Base-by-base conservation (phyloP, 345 rosid genomes). In the Dipteronia sinensis region DNA sequence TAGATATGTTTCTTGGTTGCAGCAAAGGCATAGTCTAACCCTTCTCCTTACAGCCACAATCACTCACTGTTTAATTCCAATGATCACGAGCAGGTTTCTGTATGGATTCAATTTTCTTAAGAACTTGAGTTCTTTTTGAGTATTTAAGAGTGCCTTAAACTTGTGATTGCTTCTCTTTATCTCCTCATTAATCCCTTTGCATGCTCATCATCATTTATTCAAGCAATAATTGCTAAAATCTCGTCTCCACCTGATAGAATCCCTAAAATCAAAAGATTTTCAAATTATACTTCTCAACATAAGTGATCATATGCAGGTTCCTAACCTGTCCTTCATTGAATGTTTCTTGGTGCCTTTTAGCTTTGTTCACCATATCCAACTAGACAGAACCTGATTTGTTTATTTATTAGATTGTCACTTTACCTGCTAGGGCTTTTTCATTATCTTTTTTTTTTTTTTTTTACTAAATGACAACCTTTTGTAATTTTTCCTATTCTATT, bases 261-360 rank as follows among this genome's bases (percentile, higher is more conserved):
- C 65, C 65, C 20, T 72, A 72, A 22, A n/a, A n/a, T 58, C n/a
- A 72, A 25, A 20, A 72, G 65, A 58, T 13, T 59, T 38, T 58
- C 25, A 38, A 31, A n/a, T 38, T 64, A 31, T 6, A 23, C 38
- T 47, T 42, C 46, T 42, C 11, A 47, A 15, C 20, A 46, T 23
- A 42, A 47, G 25, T 23, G 73, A 47, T 17, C 59, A 9, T 58
- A 58, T 34, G 75, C 51, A 27, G 51, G 27, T 55, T 38, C 47
- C 49, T 1, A 22, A 27, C n/a, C 25, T 53, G 7, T 53, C 15
- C 0, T 51, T 3, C 6, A 6, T 8, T n/a, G 3, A 70, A 70
- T 23, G 44, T 56, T 55, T 56, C 19, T 58, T 6, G 7, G 4
- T 10, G 27, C 13, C 49, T 15, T 58, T 55, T 19, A 56, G 51